Conservation (phyloP, 257 asterid species). For the Nemophila menziesii region DNA sequence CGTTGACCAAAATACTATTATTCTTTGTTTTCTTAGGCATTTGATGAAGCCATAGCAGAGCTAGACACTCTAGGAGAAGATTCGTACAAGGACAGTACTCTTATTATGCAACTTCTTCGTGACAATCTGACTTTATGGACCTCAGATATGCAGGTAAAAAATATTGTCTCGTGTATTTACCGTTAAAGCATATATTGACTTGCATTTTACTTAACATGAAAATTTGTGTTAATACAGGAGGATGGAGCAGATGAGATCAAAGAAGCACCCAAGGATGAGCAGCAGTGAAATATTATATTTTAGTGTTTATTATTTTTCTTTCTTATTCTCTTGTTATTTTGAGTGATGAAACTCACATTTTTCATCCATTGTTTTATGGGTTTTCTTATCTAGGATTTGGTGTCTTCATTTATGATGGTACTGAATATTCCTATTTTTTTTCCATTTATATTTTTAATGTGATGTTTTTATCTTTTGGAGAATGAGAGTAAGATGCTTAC, state of each 20-base stretch:
- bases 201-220: background rate
- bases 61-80: constrained; percentile 25
- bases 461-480: constrained; percentile 7
- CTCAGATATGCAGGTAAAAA: constrained; percentile 22
- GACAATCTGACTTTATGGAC: constrained; percentile 24
- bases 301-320: background rate
- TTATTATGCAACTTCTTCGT: constrained; percentile 26
- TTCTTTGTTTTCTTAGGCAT: constrained; percentile 11
- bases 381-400: constrained; percentile 3
- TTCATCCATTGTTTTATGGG: background rate
- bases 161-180: background rate
- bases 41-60: constrained; percentile 27
- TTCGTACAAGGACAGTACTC: constrained; percentile 27
- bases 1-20: background rate
- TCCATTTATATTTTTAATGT: constrained; percentile 1
- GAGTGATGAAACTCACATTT: constrained; percentile 1
- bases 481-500: constrained; percentile 2
- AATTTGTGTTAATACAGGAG: constrained; percentile 7
- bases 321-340: background rate
- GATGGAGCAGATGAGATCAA: constrained; percentile 24
- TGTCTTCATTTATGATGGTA: constrained; percentile 2
- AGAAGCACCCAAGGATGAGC: constrained; percentile 21
- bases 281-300: constrained; percentile 6
- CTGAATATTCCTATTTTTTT: background rate
- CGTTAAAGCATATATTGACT: background rate